Base-by-base conservation (phyloP, 805 yeast species). In the Saccharomyces cerevisiae region DNA sequence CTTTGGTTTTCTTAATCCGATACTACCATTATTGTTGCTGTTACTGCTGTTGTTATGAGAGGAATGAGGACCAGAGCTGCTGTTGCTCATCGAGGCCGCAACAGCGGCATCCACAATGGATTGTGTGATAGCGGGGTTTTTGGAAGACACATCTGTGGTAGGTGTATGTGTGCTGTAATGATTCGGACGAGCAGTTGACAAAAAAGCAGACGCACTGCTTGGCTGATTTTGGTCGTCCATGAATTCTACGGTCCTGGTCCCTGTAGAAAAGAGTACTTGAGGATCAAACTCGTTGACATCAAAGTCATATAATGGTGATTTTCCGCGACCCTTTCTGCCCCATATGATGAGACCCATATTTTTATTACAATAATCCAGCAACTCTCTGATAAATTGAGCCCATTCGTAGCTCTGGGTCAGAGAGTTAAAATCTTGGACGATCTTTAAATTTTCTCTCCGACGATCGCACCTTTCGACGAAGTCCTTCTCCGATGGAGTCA, bases 381-480 rank as follows among this genome's bases (percentile, higher is more conserved):
- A 67, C 57, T 87, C 94, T 61, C 83, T 84, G 59, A 92, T 75
- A 65, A 91, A 92, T 54, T 82, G 79, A 57, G 86, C 78, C 97
- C 97, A 92, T 60, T 85, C 91, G 69, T 89, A 92, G 58, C 81
- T 84, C 59, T 82, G 84, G 60, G 83, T 75, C 48, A 92, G 74
- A 22, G 75, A 78, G 27, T 78, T 77, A 36, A 78, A 79, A 31
- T 76, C 72, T 2, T 74, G 67, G 54, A 73, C 74, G 46, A 73
- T 75, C 57, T 78, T 62, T 41, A 92, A 72, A 46, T 79, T 79
- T 28, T 82, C 85, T 58, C 84, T 83, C 51, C 99, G 77, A 4
- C 85, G 76, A 51, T 77, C 77, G 68, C 97, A 88, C 53, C 94
- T 77, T 22, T 78, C 79, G 2, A 89, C 73, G 63, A 94, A 92